These are phyloP conservation scores for Prunus mume DNA, from an alignment of 306 rosid species.

Conservation along the genomic window DNA sequence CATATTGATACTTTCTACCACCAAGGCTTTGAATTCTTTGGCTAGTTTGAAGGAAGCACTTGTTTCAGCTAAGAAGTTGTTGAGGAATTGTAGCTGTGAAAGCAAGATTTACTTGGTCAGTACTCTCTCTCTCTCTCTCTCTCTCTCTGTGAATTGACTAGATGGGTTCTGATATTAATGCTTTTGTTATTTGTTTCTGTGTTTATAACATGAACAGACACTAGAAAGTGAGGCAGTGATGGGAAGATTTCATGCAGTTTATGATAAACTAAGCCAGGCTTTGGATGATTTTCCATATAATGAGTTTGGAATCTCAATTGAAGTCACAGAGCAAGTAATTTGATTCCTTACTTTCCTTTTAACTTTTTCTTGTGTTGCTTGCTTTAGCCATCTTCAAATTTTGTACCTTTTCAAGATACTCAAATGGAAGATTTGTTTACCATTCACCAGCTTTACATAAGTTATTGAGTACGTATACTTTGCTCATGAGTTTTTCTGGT, in stretches of 20 bases:
- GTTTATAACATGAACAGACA: conserved; percentile 39
- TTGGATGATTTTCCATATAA: conserved; percentile 53
- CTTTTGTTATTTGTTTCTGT: background rate
- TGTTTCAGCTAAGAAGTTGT: conserved; percentile 48
- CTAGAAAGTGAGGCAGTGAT: conserved; percentile 66
- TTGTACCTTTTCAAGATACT: background rate
- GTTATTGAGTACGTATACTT: too few relatives aligned
- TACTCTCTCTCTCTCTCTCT: background rate
- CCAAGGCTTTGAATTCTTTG: conserved; percentile 28
- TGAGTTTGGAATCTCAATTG: conserved; percentile 67
- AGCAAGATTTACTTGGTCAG: conserved; percentile 77
- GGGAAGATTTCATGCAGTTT: conserved; percentile 54
- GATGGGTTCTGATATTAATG: background rate
- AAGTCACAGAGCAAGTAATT: conserved; percentile 70
- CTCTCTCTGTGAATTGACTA: background rate
- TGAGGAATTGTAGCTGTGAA: conserved; percentile 61
- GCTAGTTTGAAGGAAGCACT: conserved; percentile 48
- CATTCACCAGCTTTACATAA: too few relatives aligned
- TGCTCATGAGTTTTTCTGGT: background rate
- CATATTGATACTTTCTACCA: conserved; percentile 4
- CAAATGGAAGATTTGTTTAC: too few relatives aligned
- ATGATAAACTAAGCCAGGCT: conserved; percentile 56
- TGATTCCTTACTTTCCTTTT: background rate
- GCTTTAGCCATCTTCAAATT: background rate
- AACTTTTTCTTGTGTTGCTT: background rate